Evolutionary conservation across 768 basidiomycete species (phyloP), one percentile per base, ranked within the genome.

Genomic region (Crepidotus variabilis): DNA sequence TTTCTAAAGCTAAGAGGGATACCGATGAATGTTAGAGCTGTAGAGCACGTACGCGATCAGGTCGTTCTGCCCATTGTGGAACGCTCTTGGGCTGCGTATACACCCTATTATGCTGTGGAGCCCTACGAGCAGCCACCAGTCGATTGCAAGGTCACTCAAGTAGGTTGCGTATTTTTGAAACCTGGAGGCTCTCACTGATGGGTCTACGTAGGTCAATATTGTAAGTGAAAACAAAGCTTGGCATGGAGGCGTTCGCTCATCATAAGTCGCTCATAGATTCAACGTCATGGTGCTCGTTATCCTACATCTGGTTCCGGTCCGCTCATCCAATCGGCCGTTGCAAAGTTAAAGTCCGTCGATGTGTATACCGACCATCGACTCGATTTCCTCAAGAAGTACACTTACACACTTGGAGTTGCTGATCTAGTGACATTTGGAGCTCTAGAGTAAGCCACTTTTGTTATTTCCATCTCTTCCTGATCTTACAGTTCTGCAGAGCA

Each of bases 231-330:
- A 48, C 33, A 10, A 35, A 20, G 34, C 24, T 35, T n/a, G 20
- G 9, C 23, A 28, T 21, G 45, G 57, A 32, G 13, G 18, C 47
- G 39, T 47, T 28, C 35, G 36, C 8, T 24, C 22, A 49, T 57
- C 1, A 45, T 43, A 20, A 10, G 6, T 45, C 23, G 32, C 18
- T 21, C 32, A 50, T 45, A 92, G 90, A 72, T 94, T 8, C 87
- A 92, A 70, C 77, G 92, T 10, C 92, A 94, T 63, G 91, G 90
- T 2, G 83, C 89, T 0, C 82, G 92, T 32, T 92, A 78, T 62
- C 92, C 92, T 0, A 92, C 90, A 0, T 60, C 65, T 0, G 74
- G 76, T 1, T 77, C 81, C 10, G 66, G 76, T 1, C 60, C 63
- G 9, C 54, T 58, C 24, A 88, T 88, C 8, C 59, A 68, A 16